Evolutionary conservation across 352 stramenopile species (phyloP), one percentile per base, ranked within the genome.

Genomic region (Thraustotheca clavata): DNA sequence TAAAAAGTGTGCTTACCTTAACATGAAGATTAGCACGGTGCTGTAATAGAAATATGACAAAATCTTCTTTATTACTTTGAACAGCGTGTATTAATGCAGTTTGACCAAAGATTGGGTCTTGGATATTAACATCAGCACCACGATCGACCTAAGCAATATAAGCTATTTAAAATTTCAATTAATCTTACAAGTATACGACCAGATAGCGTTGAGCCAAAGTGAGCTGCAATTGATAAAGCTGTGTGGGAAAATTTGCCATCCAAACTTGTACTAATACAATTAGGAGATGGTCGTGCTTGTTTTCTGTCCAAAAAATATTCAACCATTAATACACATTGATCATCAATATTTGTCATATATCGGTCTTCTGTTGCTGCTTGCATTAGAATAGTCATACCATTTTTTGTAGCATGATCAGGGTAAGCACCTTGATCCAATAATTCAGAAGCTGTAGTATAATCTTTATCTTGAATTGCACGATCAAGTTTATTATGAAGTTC

Each of bases 81-180:
- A 80, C 78, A 0, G 83, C 83, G 4, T 73, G 59, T 77, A 89
- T 89, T 11, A 92, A 68, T 16, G 80, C 73, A 34, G 79, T 90
- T 6, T 70, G 48, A 12, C 78, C 70, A 11, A 70, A 49, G 3
- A 32, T 27, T 0, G 69, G 67, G 0, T 73, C 71, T 6, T 50
- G 49, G 11, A 76, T 49, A 60, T 92, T 89, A 26, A 87, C 54
- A 11, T 71, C 69, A 31, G 76, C 80, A 24, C 79, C 80, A 14
- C 71, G 71, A 8, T 87, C 77, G 11, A 86, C 26, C 55, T 63
- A 49, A 5, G 4, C 0, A 35, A 43, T 5, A 6, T 24, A 50
- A 4, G 39, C 20, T 16, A 43, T 47, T 24, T 47, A 31, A 18
- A 1, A 14, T 3, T 11, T 31, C 34, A 7, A 50, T 6, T 29